Percentiles rank a stretch among this genome's conserved stretches.
Evolutionary conservation across 2,329 filamentous ascomycete genomes (phyloP).

Genomic region (Botrytis tulipae): DNA sequence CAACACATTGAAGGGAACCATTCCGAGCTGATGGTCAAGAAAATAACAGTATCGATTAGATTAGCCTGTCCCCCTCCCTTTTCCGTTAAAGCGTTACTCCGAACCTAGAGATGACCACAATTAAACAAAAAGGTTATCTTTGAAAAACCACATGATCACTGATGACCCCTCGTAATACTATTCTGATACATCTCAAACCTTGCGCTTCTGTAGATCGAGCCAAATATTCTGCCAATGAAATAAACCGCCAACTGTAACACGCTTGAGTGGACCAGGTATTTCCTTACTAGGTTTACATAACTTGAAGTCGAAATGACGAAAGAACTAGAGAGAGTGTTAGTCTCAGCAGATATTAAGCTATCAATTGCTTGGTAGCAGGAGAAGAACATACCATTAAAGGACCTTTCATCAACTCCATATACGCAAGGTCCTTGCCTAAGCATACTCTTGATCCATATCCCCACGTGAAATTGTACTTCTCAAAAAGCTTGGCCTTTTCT

Average conservation of each 20-base stretch:
- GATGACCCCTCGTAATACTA: neutral
- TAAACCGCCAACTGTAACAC: neutral
- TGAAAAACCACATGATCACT: neutral
- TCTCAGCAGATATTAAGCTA: neutral
- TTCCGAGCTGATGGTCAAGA: neutral
- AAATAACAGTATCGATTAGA: neutral
- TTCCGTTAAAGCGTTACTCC: neutral
- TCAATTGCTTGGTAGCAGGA: neutral
- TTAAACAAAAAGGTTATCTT: no score
- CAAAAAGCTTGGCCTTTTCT: neutral
- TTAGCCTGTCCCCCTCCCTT: neutral
- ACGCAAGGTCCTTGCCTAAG: constrained; percentile 15
- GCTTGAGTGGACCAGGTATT: neutral
- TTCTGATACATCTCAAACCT: neutral
- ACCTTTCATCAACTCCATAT: constrained; percentile 13
- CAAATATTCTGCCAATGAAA: constrained; percentile 12
- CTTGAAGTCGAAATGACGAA: neutral
- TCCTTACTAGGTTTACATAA: constrained; percentile 1
- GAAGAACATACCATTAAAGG: constrained; percentile 3
- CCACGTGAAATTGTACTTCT: constrained; percentile 16
- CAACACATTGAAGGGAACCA: neutral
- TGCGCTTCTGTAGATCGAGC: neutral
- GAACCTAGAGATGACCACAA: neutral
- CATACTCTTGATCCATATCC: constrained; percentile 18
- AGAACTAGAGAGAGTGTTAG: neutral